These are phyloP conservation scores for Xylariaceae sp. DNA, from an alignment of 2,329 filamentous ascomycete species.

Conservation along the genomic window DNA sequence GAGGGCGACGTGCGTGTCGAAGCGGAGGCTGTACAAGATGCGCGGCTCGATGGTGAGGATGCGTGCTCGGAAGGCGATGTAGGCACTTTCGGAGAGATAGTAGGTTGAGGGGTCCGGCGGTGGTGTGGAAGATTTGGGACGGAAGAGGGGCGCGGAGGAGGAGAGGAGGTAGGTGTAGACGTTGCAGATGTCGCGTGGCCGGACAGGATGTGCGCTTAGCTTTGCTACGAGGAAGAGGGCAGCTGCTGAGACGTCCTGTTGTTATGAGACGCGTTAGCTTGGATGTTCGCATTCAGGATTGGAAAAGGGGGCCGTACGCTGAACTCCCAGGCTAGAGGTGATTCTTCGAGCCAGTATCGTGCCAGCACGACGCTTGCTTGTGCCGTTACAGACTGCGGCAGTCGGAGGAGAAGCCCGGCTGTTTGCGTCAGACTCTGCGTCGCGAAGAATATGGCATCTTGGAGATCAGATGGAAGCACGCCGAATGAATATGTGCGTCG, in stretches of 20 bases:
- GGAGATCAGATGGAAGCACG: constrained; percentile 60
- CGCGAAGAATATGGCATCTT: constrained; percentile 65
- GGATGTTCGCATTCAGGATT: not conserved
- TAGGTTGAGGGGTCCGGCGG: constrained; percentile 40
- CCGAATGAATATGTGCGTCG: constrained; percentile 46
- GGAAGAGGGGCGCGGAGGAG: constrained; percentile 49
- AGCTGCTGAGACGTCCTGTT: constrained; percentile 74
- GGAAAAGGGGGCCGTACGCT: constrained; percentile 35
- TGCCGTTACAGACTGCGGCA: constrained; percentile 81
- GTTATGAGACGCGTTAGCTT: constrained; percentile 2
- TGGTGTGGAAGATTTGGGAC: constrained; percentile 32
- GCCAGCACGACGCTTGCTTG: constrained; percentile 78
- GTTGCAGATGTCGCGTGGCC: constrained; percentile 74
- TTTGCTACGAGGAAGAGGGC: constrained; percentile 78
- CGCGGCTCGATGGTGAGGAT: constrained; percentile 72
- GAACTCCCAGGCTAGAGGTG: constrained; percentile 53
- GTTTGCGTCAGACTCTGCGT: constrained; percentile 71
- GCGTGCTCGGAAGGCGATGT: constrained; percentile 57
- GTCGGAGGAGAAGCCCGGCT: constrained; percentile 71
- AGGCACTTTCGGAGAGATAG: constrained; percentile 69
- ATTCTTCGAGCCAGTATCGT: constrained; percentile 68
- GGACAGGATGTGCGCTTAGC: constrained; percentile 69
- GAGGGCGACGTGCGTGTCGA: constrained; percentile 77
- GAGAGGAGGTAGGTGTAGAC: constrained; percentile 78
- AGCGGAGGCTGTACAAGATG: constrained; percentile 70